A percentile compares a stretch with the other conserved stretches of the same genome.
phyloP scores from a whole-genome alignment of 108 stramenopile genomes.

The Cyclotella baltica region DNA sequence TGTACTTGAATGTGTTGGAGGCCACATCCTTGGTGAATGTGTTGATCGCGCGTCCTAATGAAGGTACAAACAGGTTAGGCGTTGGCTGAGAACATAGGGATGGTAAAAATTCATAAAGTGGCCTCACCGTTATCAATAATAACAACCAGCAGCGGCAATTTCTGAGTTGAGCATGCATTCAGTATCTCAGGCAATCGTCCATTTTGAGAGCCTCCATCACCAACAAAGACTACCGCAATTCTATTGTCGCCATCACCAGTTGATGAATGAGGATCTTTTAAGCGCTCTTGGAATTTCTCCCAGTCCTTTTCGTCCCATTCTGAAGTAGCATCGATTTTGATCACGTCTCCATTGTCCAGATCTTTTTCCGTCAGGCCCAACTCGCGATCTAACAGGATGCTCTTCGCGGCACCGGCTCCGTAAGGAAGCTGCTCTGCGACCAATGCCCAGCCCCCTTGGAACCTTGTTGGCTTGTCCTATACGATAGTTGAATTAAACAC shows the following conservation, averaged over 20 bases:
- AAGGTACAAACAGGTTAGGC: too few species aligned
- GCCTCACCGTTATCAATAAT: slow-evolving; percentile 77
- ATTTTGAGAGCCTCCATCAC: slow-evolving; percentile 72
- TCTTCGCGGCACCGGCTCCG: slow-evolving; percentile 71
- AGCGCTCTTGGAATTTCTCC: slow-evolving; percentile 9
- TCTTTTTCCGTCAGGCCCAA: slow-evolving; percentile 66
- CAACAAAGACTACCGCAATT: slow-evolving; percentile 66
- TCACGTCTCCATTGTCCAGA: slow-evolving; percentile 59
- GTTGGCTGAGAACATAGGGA: too few species aligned
- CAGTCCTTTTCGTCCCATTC: slow-evolving; percentile 39
- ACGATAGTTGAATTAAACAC: too few species aligned
- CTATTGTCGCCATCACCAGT: slow-evolving; percentile 46
- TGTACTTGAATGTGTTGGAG: slow-evolving; percentile 57
- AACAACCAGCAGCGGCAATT: slow-evolving; percentile 65
- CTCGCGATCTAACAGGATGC: slow-evolving; percentile 67
- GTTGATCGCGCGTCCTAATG: slow-evolving; percentile 78
- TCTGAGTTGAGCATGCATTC: slow-evolving; percentile 66
- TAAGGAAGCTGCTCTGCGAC: slow-evolving; percentile 76
- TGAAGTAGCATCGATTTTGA: slow-evolving; percentile 18
- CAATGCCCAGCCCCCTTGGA: slow-evolving; percentile 77
- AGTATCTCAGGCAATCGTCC: slow-evolving; percentile 68
- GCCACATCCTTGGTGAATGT: slow-evolving; percentile 79
- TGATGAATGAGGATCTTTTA: neutral
- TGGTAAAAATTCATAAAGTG: too few species aligned
- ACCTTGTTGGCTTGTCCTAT: slow-evolving; percentile 60